Base-by-base conservation (phyloP, 225 moss, liverwort and hornwort genomes). In the Physcomitrium patens region DNA sequence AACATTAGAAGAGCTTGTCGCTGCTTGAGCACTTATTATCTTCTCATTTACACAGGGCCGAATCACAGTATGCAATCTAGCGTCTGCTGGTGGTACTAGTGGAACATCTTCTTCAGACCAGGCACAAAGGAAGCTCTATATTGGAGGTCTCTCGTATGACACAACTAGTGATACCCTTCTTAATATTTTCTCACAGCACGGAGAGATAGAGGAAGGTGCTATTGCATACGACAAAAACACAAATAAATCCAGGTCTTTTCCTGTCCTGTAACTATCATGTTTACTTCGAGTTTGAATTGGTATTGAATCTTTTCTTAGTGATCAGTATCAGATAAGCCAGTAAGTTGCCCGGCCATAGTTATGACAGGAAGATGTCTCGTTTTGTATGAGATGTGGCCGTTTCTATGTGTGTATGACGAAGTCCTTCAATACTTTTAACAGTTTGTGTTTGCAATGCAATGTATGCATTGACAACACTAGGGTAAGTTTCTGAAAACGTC, bases 131-230 rank as follows among this genome's bases (percentile, higher is more conserved):
- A 96, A 96, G 83, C 81, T 96, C 66, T 96, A 96, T 69, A 94
- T 96, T 69, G 96, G 96, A 67, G 94, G 94, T 77, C 87, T 96
- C 53, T 94, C 96, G 2, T 94, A 91, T 66, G 96, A 96, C 50
- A 94, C 94, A 26, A 91, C 94, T 28, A 94, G 94, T 81, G 96
- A 96, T 53, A 92, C 94, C 6, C 74, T 96, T 43, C 86, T 96
- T 57, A 92, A 91, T 58, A 92, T 96, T 46, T 96, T 96, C 60
- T 94, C 96, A 48, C 96, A 96, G 52, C 89, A 94, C 77, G 96
- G 96, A 86, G 96, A 96, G 72, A 96, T 96, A 72, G 96, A 96
- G 70, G 96, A 96, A 86, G 96, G 96, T 60, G 94, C 96, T 70
- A 92, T 96, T 69, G 96, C 94, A 0, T 96, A 96, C 62, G 96